phyloP scores from a whole-genome alignment of 192 early-diverging fungal species.

The Backusella luteola region DNA sequence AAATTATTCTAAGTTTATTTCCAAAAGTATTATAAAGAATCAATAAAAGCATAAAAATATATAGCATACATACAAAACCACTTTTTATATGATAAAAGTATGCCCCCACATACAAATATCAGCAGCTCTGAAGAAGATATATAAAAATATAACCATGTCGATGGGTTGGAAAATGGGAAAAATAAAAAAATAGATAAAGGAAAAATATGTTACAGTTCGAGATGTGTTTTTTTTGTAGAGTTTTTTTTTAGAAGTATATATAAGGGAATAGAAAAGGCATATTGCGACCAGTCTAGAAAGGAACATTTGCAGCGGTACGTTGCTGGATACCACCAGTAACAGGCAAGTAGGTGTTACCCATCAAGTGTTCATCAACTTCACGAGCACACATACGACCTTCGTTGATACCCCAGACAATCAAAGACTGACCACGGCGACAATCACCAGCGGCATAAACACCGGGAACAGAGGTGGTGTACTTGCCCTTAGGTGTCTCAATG shows the following conservation, averaged over 20 bases:
- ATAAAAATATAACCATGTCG: background rate
- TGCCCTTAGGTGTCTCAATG: conserved; percentile 75
- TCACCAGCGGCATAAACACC: conserved; percentile 97
- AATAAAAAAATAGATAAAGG: background rate
- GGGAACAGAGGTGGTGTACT: conserved; percentile 73
- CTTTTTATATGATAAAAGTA: background rate
- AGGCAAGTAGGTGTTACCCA: conserved; percentile 80
- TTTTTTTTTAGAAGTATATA: background rate
- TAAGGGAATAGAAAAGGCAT: background rate
- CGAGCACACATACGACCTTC: conserved; percentile 95
- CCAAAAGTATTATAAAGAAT: background rate
- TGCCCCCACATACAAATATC: background rate
- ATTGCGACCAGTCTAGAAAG: background rate
- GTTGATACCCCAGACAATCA: conserved; percentile 99
- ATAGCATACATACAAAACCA: background rate
- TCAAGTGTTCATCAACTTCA: conserved; percentile 84
- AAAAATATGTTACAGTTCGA: conserved; percentile 1
- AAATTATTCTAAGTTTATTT: background rate
- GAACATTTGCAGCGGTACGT: conserved; percentile 32
- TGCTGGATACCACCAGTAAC: conserved; percentile 84
- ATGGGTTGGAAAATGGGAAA: background rate
- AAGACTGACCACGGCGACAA: conserved; percentile 91
- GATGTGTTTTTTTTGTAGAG: background rate
- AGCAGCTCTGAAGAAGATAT: background rate
- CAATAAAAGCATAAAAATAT: conserved; percentile 5